A percentile compares a stretch with the other conserved stretches of the same genome.
Evolutionary conservation across 1,284 basidiomycete genomes (phyloP).

Genomic region (Vanrija humicola): DNA sequence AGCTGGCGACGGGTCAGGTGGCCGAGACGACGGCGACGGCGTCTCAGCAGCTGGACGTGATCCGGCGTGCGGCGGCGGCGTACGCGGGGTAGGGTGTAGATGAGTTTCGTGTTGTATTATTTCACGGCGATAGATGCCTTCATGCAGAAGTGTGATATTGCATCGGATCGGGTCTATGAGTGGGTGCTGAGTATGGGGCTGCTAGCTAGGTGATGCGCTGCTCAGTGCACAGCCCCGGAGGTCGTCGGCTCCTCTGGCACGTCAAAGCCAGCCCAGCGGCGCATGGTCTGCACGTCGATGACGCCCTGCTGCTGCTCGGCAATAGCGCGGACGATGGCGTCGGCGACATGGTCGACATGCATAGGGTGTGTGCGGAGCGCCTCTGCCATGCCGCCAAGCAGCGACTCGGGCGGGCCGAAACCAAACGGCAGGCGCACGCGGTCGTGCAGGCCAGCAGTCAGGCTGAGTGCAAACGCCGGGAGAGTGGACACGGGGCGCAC

Average conservation of each 20-base stretch:
- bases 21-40: conserved; percentile 15
- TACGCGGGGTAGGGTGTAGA: not conserved
- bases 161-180: too few relatives aligned
- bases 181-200: too few relatives aligned
- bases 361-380: conserved; percentile 80
- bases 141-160: too few relatives aligned
- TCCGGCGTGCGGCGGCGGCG: conserved; percentile 17
- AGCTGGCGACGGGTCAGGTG: conserved; percentile 9
- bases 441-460: conserved; percentile 67
- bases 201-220: too few relatives aligned
- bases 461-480: conserved; percentile 75
- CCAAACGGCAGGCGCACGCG: conserved; percentile 55
- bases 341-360: conserved; percentile 92
- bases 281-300: conserved; percentile 72
- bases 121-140: not conserved
- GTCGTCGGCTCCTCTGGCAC: not conserved
- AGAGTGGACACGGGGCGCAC: conserved; percentile 81
- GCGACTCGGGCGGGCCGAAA: conserved; percentile 49
- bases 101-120: not conserved
- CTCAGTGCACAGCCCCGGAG: too few relatives aligned
- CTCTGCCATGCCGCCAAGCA: conserved; percentile 44
- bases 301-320: conserved; percentile 57
- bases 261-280: conserved; percentile 48
- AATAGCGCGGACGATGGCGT: conserved; percentile 58
- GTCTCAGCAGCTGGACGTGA: conserved; percentile 30